Evolutionary conservation across 1,284 basidiomycete species (phyloP), one percentile per base, ranked within the genome.

Genomic region (Irpex sp.): DNA sequence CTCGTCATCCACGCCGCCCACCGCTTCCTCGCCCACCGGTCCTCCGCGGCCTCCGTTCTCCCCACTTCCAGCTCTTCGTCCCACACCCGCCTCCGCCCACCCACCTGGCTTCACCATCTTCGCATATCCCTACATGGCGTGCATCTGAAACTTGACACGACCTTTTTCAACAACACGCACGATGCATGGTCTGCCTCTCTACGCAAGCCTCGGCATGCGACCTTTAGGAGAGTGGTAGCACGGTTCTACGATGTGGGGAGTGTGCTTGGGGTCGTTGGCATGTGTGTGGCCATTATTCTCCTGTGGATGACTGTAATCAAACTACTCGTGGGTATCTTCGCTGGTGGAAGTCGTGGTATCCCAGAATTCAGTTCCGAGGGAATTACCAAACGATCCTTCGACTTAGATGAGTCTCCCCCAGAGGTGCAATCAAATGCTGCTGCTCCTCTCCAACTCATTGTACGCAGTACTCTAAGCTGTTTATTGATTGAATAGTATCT

Each of bases 121-220:
- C 54, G 54, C 6, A 58, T 75, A 17, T 69, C 67, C 1, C 65
- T 77, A 37, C 57, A 63, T 5, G 65, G 68, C 9, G 63, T 69
- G 8, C 81, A 84, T 65, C 70, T 88, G 17, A 79, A 79, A 57
- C 64, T 87, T 58, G 79, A 85, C 67, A 87, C 85, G 0, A 80
- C 83, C 0, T 75, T 74, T 0, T 81, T 82, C 73, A 91, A 90
- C 67, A 65, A 63, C 4, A 37, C 64, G 0, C 88, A 90, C 67
- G 85, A 87, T 64, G 44, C 60, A 6, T 69, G 86, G 15, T 66
- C 78, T 13, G 59, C 62, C 1, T 63, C 62, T 17, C 55, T 73
- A 5, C 52, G 66, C 9, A 57, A 62, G 36, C 61, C 58, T 52
- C 57, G 64, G 0, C 65, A 65, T 11, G 60, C 65, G 37, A 63